phyloP scores from a whole-genome alignment of 495 filamentous ascomycete genomes.

The Rostrohypoxylon terebratum region DNA sequence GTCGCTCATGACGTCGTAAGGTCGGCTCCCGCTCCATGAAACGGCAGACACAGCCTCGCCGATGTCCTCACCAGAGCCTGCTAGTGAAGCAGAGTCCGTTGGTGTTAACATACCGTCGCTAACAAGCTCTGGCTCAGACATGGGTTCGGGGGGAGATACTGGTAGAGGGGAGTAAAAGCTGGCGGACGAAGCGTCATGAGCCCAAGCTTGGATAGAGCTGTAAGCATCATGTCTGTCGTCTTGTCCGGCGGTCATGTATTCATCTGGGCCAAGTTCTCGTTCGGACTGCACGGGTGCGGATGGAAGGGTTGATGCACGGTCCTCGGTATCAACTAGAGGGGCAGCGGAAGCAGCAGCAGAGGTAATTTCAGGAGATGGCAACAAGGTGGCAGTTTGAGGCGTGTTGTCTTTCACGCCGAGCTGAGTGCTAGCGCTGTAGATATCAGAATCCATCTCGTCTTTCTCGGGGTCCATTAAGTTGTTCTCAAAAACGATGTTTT shows the following conservation, averaged over 20 bases:
- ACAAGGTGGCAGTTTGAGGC: conserved; percentile 36
- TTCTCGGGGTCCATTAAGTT: conserved; percentile 53
- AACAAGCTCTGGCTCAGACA: conserved; percentile 58
- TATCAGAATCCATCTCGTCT: conserved; percentile 63
- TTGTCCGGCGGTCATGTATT: conserved; percentile 62
- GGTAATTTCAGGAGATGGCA: conserved; percentile 33
- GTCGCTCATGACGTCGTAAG: conserved; percentile 74
- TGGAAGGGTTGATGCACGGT: conserved; percentile 25
- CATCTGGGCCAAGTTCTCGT: conserved; percentile 54
- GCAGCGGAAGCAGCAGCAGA: conserved; percentile 36
- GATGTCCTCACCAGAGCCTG: conserved; percentile 56
- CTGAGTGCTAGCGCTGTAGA: conserved; percentile 64
- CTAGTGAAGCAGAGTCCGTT: conserved; percentile 62
- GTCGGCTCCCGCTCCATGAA: conserved; percentile 37
- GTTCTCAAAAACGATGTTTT: conserved; percentile 56
- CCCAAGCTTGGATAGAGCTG: conserved; percentile 68
- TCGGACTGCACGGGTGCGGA: conserved; percentile 39
- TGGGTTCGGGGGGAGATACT: conserved; percentile 50
- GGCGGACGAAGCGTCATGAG: conserved; percentile 55
- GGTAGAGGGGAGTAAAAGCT: conserved; percentile 67
- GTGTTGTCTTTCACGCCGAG: conserved; percentile 39
- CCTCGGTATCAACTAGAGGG: conserved; percentile 50
- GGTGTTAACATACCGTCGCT: conserved; percentile 64
- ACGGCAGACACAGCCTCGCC: conserved; percentile 51
- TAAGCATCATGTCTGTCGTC: conserved; percentile 55